A percentile compares a stretch with the other conserved stretches of the same genome.
These are phyloP conservation scores for Phaeophleospora eucalypticola DNA, from an alignment of 2,329 filamentous ascomycete genomes.

Conservation along the genomic window DNA sequence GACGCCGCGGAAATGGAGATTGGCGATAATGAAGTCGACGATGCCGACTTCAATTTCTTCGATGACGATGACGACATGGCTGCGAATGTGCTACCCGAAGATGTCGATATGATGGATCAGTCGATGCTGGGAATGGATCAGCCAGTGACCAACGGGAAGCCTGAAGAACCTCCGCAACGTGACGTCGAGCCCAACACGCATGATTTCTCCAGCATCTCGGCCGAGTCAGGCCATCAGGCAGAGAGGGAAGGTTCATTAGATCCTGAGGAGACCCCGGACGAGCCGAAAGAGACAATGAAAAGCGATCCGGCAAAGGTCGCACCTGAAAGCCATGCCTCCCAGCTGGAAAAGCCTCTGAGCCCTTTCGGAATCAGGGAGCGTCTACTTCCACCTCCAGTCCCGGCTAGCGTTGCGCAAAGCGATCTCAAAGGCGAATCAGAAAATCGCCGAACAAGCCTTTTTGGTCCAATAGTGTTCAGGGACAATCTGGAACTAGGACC, in stretches of 20 bases:
- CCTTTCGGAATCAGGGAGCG: slow-evolving; percentile 43
- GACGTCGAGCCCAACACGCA: background rate
- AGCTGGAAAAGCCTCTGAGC: slow-evolving; percentile 31
- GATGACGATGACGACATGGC: slow-evolving; percentile 48
- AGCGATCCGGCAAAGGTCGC: background rate
- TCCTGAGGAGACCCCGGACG: background rate
- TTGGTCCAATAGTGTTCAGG: slow-evolving; percentile 51
- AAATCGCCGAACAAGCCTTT: slow-evolving; percentile 41
- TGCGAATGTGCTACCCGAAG: background rate
- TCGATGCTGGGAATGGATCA: background rate
- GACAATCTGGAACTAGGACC: slow-evolving; percentile 46
- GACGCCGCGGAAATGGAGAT: slow-evolving; percentile 46
- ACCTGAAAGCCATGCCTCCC: background rate
- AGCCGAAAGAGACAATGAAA: background rate
- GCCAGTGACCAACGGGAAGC: background rate
- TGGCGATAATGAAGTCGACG: slow-evolving; percentile 46
- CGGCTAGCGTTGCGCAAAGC: slow-evolving; percentile 21
- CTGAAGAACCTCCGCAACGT: background rate
- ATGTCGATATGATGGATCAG: background rate
- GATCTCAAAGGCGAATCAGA: background rate
- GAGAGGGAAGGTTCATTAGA: no score
- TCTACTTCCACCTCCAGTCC: slow-evolving; percentile 43
- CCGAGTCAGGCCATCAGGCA: no score
- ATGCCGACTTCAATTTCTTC: slow-evolving; percentile 81
- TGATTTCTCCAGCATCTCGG: no score